Evolutionary conservation across 140 eudicot species (phyloP).

Genomic region (Senecio squalidus): DNA sequence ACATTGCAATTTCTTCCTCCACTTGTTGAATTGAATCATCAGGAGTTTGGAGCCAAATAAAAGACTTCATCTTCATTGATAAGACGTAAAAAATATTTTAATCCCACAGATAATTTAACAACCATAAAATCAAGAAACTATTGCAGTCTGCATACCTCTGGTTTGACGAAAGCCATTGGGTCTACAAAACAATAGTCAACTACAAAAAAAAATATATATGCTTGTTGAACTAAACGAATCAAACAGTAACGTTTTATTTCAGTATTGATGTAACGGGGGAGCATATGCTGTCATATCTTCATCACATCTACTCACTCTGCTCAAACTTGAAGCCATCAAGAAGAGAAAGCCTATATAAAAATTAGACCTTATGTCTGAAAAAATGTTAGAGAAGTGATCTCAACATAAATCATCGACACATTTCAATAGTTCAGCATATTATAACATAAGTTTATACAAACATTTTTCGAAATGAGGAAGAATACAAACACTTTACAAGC

Average conservation of each 20-base stretch:
- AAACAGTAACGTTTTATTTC: conserved; percentile 4
- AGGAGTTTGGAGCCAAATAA: conserved; percentile 81
- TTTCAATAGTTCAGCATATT: background rate
- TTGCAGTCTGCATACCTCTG: conserved; percentile 45
- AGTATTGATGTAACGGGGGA: conserved; percentile 5
- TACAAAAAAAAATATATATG: conserved; percentile 12
- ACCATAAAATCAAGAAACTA: background rate
- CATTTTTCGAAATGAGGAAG: too few relatives aligned
- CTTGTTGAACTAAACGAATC: conserved; percentile 1
- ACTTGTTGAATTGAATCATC: conserved; percentile 91
- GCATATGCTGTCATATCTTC: conserved; percentile 14
- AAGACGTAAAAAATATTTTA: conserved; percentile 1
- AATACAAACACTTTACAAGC: background rate
- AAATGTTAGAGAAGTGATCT: background rate
- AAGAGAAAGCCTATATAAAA: conserved; percentile 16
- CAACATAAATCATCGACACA: background rate
- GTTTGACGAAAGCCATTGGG: conserved; percentile 65
- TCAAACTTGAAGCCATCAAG: conserved; percentile 10
- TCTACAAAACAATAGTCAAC: conserved; percentile 31
- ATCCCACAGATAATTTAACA: background rate
- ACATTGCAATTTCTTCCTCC: conserved; percentile 94
- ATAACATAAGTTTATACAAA: background rate
- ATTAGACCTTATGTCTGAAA: too few relatives aligned
- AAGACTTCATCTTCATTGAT: conserved; percentile 63
- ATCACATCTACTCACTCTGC: conserved; percentile 20